Percentiles rank a stretch among this genome's conserved stretches.
Conservation (phyloP, 805 yeast genomes). For the Suhomyces xylopsoci region DNA sequence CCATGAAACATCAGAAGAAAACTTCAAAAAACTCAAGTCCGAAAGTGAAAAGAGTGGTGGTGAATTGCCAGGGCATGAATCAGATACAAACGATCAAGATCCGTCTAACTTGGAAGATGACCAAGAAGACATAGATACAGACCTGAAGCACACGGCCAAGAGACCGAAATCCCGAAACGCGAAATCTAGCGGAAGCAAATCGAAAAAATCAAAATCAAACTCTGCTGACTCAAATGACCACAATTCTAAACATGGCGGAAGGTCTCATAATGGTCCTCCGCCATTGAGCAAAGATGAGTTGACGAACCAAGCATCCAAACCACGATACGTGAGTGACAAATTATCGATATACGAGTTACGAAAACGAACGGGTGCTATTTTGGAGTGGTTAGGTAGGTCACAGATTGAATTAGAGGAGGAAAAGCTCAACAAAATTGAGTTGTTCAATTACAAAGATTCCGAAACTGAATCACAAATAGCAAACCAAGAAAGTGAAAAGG, state of each 20-base stretch:
- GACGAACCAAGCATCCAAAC: slow-evolving; percentile 71
- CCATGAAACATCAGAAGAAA: slow-evolving; percentile 2
- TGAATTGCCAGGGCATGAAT: not conserved
- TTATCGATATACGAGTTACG: slow-evolving; percentile 80
- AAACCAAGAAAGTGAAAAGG: slow-evolving; percentile 24
- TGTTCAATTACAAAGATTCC: slow-evolving; percentile 44
- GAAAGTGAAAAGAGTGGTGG: slow-evolving; percentile 4
- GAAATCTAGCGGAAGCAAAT: slow-evolving; percentile 4
- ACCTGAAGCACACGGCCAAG: not conserved
- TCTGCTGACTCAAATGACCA: not conserved
- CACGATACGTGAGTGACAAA: slow-evolving; percentile 76
- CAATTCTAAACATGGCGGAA: not conserved
- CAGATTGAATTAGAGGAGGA: slow-evolving; percentile 81
- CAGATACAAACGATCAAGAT: slow-evolving; percentile 2
- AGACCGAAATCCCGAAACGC: slow-evolving; percentile 7
- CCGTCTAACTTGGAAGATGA: slow-evolving; percentile 4
- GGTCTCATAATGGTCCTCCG: slow-evolving; percentile 2
- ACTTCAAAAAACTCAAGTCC: slow-evolving; percentile 4
- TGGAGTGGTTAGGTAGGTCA: slow-evolving; percentile 86
- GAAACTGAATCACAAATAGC: slow-evolving; percentile 12
- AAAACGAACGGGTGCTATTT: slow-evolving; percentile 80
- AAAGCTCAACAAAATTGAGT: slow-evolving; percentile 51
- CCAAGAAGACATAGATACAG: slow-evolving; percentile 1
- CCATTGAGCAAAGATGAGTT: slow-evolving; percentile 39
- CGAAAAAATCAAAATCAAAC: slow-evolving; percentile 6